Base-by-base conservation (phyloP, 108 stramenopile species). In the Cyclotella kingstonii region DNA sequence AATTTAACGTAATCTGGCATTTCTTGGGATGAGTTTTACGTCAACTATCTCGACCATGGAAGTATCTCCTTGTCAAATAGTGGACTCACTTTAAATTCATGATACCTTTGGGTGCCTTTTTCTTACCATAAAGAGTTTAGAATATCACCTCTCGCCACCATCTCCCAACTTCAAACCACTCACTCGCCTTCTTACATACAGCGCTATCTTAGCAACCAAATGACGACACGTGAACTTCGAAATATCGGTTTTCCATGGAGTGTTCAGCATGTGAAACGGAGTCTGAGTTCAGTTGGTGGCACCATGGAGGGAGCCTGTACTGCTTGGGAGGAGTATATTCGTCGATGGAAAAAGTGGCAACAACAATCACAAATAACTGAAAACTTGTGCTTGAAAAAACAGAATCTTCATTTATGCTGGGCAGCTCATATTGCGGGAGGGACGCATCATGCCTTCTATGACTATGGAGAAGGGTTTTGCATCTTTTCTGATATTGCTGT, bases 221-320 rank as follows among this genome's bases (percentile, higher is more conserved):
- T 86, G 68, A 95, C 91, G 2, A 79, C 74, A 30, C 9, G 15
- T 8, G 96, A 97, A 70, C 81, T 84, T 57, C 81, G 96, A 15
- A 90, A 90, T 45, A 89, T 93, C 26, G 96, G 96, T 12, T 97
- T 97, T 64, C 95, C 95, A 4, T 96, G 95, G 95, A 91, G 83
- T 60, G 43, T 30, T 35, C 60, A 76, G 29, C 79, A 86, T 28
- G 96, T 97, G 6, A 65, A 84, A 36, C 81, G 96, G 39, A 66
- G 90, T 10, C 45, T 91, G 40, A 89, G 87, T 63, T 90, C 87
- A 11, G 81, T 84, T 4, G 96, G 96, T 35, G 96, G 96, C 5
- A 96, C 96, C 8, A 64, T 97, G 28, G 93, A 90, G 15, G 94
- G 89, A 11, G 84, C 85, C 0, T 54, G 55, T 43, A 34, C 77